phyloP scores from a whole-genome alignment of 2,329 filamentous ascomycete species.

The Penicillium sclerotiorum region DNA sequence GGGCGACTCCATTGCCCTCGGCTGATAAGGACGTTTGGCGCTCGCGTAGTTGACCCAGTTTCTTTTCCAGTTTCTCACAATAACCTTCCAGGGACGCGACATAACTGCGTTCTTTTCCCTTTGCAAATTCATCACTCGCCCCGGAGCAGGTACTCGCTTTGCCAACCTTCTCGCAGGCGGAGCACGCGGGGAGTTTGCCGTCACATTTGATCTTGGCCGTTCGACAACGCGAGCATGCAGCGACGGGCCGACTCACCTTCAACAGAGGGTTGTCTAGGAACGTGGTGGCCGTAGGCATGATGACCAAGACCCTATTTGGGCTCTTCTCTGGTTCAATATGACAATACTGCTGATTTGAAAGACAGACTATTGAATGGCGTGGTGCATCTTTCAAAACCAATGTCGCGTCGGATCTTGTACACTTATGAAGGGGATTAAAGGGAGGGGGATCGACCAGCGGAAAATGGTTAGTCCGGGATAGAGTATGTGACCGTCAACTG shows the following conservation, averaged over 20 bases:
- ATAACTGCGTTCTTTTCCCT: conserved; percentile 95
- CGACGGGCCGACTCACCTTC: conserved; percentile 73
- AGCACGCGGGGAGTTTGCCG: conserved; percentile 92
- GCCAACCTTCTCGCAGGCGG: conserved; percentile 89
- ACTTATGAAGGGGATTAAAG: too few relatives aligned
- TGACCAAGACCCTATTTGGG: conserved; percentile 4
- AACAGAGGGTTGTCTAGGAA: conserved; percentile 45
- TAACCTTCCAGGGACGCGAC: conserved; percentile 91
- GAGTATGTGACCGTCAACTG: too few relatives aligned
- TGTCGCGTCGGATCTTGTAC: too few relatives aligned
- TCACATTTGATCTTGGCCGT: conserved; percentile 97
- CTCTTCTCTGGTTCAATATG: not conserved
- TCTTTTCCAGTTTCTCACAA: conserved; percentile 83
- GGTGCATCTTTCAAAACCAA: too few relatives aligned
- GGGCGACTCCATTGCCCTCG: conserved; percentile 30
- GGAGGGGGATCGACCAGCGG: too few relatives aligned
- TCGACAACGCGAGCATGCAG: conserved; percentile 80
- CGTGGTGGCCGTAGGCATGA: conserved; percentile 37
- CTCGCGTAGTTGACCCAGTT: conserved; percentile 56
- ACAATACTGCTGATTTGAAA: too few relatives aligned
- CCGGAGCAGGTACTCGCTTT: conserved; percentile 86
- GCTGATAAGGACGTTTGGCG: conserved; percentile 33
- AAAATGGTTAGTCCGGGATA: too few relatives aligned
- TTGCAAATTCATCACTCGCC: conserved; percentile 92
- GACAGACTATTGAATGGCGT: not conserved